Evolutionary conservation across 2,329 filamentous ascomycete species (phyloP), one percentile per base, ranked within the genome.

Genomic region (Cladosporium austrohemisphaericum): DNA sequence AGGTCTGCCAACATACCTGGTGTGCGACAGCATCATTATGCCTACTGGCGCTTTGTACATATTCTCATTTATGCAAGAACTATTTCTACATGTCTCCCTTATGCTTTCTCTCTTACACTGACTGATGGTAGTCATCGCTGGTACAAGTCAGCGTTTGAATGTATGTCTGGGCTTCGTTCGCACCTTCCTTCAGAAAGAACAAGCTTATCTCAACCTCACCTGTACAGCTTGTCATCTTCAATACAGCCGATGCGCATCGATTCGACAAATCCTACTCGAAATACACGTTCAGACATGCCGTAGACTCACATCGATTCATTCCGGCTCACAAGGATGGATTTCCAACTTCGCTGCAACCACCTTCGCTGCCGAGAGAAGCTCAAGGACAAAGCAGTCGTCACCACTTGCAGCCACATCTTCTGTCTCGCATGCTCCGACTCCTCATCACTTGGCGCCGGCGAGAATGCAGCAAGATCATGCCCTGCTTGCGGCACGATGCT

Each of bases 371-470:
- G 88, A 38, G 73, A 72, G 32, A 79, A 84, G 56, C 76, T 95
- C 26, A 76, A 73, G 26, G 81, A 86, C 32, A 76, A 78, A 54
- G 91, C 89, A 9, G 77, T 95, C 1, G 88, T 95, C 26, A 95
- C 91, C 4, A 93, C 87, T 11, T 97, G 91, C 80, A 89, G 90
- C 54, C 92, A 96, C 68, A 84, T 94, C 33, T 94, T 95, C 69
- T 96, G 92, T 64, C 68, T 83, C 2, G 73, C 80, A 14, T 97
- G 92, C 61, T 84, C 86, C 20, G 76, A 83, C 28, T 72, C 67
- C 3, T 74, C 83, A 11, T 82, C 83, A 1, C 72, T 94, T n/a
- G 76, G 78, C 1, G 55, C 54, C 13, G 73, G 78, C 19, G 72
- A 73, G 3, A 72, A 75, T 35, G 73, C 75, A 23, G 70, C 77